Percentiles rank a stretch among this genome's conserved stretches.
Evolutionary conservation across 2,329 filamentous ascomycete genomes (phyloP).

Genomic region (Volutella citrinella): DNA sequence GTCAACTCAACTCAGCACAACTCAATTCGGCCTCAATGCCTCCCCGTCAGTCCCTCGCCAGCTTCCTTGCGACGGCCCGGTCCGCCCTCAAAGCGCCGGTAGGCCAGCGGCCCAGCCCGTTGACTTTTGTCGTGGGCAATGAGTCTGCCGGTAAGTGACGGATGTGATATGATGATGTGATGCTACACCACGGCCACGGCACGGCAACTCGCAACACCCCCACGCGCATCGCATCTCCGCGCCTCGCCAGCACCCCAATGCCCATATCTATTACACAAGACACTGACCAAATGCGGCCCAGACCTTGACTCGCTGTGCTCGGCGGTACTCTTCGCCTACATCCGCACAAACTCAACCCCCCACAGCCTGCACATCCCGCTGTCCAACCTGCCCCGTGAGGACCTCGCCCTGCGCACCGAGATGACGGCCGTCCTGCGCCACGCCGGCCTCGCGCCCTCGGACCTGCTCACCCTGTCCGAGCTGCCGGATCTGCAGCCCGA

Average conservation of each 20-base stretch:
- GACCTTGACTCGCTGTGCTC: slow-evolving; percentile 81
- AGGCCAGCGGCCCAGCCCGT: slow-evolving; percentile 41
- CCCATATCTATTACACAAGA: no score
- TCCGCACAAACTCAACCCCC: slow-evolving; percentile 58
- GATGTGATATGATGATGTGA: neutral
- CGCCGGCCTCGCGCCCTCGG: slow-evolving; percentile 54
- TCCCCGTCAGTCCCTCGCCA: slow-evolving; percentile 38
- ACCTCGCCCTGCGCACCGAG: slow-evolving; percentile 71
- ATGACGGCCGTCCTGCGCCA: slow-evolving; percentile 62
- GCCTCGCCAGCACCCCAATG: no score
- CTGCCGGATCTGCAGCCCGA: slow-evolving; percentile 47
- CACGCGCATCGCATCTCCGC: no score
- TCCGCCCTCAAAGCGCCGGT: slow-evolving; percentile 43
- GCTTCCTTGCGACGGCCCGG: slow-evolving; percentile 51
- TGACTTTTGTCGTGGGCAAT: slow-evolving; percentile 65
- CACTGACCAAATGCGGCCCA: no score
- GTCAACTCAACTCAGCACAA: no score
- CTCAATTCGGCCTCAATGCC: no score
- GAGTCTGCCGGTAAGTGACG: slow-evolving; percentile 57
- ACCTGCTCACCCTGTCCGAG: slow-evolving; percentile 63
- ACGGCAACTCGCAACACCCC: no score
- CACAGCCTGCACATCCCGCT: slow-evolving; percentile 66
- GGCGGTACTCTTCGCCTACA: slow-evolving; percentile 70
- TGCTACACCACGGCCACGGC: no score
- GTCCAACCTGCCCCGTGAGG: slow-evolving; percentile 65